A percentile compares a stretch with the other conserved stretches of the same genome.
Conservation (phyloP, 2,329 filamentous ascomycete species). For the Knoxdaviesia proteae region DNA sequence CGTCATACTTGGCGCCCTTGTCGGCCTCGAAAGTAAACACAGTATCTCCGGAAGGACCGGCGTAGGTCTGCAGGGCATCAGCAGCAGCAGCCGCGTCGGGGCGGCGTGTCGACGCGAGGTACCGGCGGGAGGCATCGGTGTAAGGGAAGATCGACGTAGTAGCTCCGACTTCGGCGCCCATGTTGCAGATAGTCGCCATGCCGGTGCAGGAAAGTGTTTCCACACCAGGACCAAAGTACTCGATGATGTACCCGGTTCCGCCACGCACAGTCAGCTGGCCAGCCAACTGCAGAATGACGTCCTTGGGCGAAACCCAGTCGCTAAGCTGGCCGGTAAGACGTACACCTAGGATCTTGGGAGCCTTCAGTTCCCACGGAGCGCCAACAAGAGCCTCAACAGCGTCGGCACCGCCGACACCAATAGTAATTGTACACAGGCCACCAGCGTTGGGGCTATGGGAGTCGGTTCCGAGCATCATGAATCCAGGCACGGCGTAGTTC, state of each 20-base stretch:
- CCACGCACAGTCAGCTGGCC: constrained; percentile 81
- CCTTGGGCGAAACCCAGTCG: constrained; percentile 88
- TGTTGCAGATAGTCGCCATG: constrained; percentile 82
- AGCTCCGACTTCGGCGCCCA: constrained; percentile 82
- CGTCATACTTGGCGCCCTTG: constrained; percentile 66
- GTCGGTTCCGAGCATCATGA: constrained; percentile 98
- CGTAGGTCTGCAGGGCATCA: constrained; percentile 34
- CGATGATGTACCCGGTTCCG: constrained; percentile 84
- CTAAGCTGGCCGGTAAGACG: constrained; percentile 63
- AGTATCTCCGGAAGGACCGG: constrained; percentile 22
- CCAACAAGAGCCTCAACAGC: constrained; percentile 93
- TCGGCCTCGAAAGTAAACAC: constrained; percentile 56
- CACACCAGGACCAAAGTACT: constrained; percentile 82
- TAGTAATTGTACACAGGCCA: constrained; percentile 78
- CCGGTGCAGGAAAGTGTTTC: constrained; percentile 78
- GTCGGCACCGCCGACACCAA: constrained; percentile 92
- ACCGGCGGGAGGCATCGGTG: constrained; percentile 62
- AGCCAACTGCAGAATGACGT: constrained; percentile 78
- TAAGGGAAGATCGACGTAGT: constrained; percentile 93
- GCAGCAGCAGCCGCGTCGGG: constrained; percentile 45
- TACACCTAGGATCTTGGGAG: constrained; percentile 75
- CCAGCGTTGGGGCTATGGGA: constrained; percentile 97
- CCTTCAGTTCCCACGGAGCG: constrained; percentile 93
- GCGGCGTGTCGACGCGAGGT: constrained; percentile 62
- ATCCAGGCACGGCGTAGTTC: constrained; percentile 88